These are phyloP conservation scores for Huntiella bhutanensis DNA, from an alignment of 2,329 filamentous ascomycete species.

Conservation along the genomic window DNA sequence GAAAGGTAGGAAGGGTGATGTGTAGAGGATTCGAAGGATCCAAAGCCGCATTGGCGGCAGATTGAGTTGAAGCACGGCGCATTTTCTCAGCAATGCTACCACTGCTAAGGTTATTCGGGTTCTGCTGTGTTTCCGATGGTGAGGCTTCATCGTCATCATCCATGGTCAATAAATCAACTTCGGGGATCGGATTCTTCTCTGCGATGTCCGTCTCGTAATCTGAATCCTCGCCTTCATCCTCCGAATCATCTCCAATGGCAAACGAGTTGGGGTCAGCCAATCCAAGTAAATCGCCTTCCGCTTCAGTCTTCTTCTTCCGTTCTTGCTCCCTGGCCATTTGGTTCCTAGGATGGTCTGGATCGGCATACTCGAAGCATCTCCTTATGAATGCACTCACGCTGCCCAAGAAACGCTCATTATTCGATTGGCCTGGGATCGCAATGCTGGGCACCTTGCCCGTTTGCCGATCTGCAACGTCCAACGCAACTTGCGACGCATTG, in stretches of 20 bases:
- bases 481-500: slow-evolving; percentile 23
- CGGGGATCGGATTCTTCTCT: slow-evolving; percentile 18
- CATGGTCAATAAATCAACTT: slow-evolving; percentile 38
- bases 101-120: slow-evolving; percentile 11
- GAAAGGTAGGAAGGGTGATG: slow-evolving; percentile 92
- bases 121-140: slow-evolving; percentile 19
- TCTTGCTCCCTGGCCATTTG: slow-evolving; percentile 21
- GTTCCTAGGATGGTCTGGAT: slow-evolving; percentile 62
- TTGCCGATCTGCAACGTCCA: slow-evolving; percentile 17
- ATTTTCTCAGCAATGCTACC: slow-evolving; percentile 17
- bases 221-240: slow-evolving; percentile 29
- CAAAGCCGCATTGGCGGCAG: slow-evolving; percentile 66
- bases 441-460: slow-evolving; percentile 16
- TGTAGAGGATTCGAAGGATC: slow-evolving; percentile 86
- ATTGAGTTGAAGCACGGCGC: slow-evolving; percentile 48
- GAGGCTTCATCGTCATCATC: slow-evolving; percentile 15
- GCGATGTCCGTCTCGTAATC: slow-evolving; percentile 24
- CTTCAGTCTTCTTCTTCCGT: not conserved
- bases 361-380: slow-evolving; percentile 93
- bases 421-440: slow-evolving; percentile 33
- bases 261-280: slow-evolving; percentile 36
- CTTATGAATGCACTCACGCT: slow-evolving; percentile 93
- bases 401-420: slow-evolving; percentile 75
- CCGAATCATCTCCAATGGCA: slow-evolving; percentile 55
- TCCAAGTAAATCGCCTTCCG: not conserved